Evolutionary conservation across 768 basidiomycete species (phyloP), one percentile per base, ranked within the genome.

Genomic region (Cyclocybe aegerita): DNA sequence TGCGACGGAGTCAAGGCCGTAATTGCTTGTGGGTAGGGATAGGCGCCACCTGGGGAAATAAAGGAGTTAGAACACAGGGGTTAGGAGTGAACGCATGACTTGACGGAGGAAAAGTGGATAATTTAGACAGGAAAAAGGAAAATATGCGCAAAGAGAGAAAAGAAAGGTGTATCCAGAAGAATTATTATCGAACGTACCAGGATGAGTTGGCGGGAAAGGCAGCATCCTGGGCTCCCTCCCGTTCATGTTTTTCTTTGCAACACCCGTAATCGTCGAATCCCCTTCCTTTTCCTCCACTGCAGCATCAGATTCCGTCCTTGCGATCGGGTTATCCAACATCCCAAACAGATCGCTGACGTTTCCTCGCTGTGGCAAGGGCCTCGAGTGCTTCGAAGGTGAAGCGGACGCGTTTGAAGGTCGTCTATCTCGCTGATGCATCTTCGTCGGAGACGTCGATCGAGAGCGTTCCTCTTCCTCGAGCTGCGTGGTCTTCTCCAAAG

Each of bases 191-290:
- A 16, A 41, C 36, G 12, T 51, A 57, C 50, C 46, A 9, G 48
- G 51, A 29, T 52, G 39, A 12, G 36, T 50, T 32, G 58, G 61
- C 3, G 64, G 64, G 49, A 62, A 61, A 1, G 65, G 65, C 36
- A 65, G 41, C 54, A 64, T 46, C 16, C 64, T 47, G 17, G 64
- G 55, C 34, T 64, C 64, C 30, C 54, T 46, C 12, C 60, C 61
- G 43, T 59, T 40, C 17, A 54, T 48, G 15, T 61, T 61, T 43
- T 49, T 57, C 53, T 52, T 57, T 16, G 58, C 55, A 11, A 53
- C 51, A 1, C 40, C 47, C 3, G 53, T 59, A 30, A 62, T 56
- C 9, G 55, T 62, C 7, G 42, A 43, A 34, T 62, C 60, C 14
- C 54, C 53, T 8, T 62, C 60, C 16, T 61, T 51, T 2, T 39